A percentile compares a stretch with the other conserved stretches of the same genome.
phyloP scores from a whole-genome alignment of 805 yeast species.

The Zygotorulaspora florentina region DNA sequence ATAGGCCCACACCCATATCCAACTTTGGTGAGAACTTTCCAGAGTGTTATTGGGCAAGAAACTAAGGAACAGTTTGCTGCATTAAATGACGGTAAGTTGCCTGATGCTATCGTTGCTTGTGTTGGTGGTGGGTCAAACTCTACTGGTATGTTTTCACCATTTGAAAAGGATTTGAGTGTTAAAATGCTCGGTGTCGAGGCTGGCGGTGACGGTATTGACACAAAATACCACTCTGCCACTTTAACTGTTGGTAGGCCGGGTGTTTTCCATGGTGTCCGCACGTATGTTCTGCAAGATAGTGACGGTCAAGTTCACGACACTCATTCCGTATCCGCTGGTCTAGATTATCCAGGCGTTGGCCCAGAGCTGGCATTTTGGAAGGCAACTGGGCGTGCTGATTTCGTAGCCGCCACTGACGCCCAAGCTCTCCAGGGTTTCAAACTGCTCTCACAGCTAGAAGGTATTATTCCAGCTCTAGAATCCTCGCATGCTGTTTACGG shows the following conservation, averaged over 20 bases:
- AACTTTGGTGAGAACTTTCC: slow-evolving; percentile 96
- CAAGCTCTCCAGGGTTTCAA: slow-evolving; percentile 90
- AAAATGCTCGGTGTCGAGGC: slow-evolving; percentile 93
- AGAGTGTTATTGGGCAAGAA: slow-evolving; percentile 92
- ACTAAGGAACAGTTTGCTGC: slow-evolving; percentile 85
- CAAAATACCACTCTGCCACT: slow-evolving; percentile 90
- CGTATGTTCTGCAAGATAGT: slow-evolving; percentile 81
- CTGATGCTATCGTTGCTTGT: slow-evolving; percentile 95
- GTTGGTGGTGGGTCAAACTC: slow-evolving; percentile 99
- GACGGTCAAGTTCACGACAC: slow-evolving; percentile 98
- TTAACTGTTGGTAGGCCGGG: slow-evolving; percentile 94
- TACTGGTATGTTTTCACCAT: slow-evolving; percentile 93
- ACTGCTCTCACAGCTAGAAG: slow-evolving; percentile 85
- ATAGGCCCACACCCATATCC: slow-evolving; percentile 99
- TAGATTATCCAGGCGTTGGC: slow-evolving; percentile 99
- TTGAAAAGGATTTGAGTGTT: slow-evolving; percentile 75
- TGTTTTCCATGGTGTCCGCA: slow-evolving; percentile 96
- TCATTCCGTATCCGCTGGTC: slow-evolving; percentile 96
- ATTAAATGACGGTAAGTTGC: slow-evolving; percentile 75
- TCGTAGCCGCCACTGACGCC: slow-evolving; percentile 91
- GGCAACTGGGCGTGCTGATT: slow-evolving; percentile 85
- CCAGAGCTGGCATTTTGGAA: slow-evolving; percentile 97
- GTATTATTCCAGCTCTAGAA: slow-evolving; percentile 97
- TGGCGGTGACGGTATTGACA: slow-evolving; percentile 94
- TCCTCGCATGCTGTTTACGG: slow-evolving; percentile 95